phyloP scores from a whole-genome alignment of 192 early-diverging fungal genomes.

The Coemansia reversa region DNA sequence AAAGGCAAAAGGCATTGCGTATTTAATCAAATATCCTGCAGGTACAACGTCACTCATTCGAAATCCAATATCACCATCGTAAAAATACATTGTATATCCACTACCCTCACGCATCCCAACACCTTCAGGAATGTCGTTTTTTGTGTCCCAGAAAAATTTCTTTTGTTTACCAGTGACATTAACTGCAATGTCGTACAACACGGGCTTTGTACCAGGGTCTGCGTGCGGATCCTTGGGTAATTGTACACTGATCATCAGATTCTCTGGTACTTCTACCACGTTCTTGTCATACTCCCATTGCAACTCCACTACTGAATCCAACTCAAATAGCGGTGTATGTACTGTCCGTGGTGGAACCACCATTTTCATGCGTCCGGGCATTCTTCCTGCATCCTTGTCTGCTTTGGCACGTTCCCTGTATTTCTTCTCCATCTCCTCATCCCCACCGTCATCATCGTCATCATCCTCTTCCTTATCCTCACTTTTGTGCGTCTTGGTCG shows the following conservation, averaged over 20 bases:
- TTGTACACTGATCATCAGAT: constrained; percentile 55
- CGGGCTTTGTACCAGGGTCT: constrained; percentile 35
- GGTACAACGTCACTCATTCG: constrained; percentile 54
- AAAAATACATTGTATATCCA: constrained; percentile 55
- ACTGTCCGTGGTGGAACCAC: constrained; percentile 50
- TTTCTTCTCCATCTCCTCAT: constrained; percentile 34
- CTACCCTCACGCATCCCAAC: constrained; percentile 54
- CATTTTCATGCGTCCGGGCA: constrained; percentile 55
- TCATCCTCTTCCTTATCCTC: constrained; percentile 19
- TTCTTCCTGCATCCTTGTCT: constrained; percentile 46
- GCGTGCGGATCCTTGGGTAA: constrained; percentile 50
- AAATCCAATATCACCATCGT: constrained; percentile 55
- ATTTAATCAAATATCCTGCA: constrained; percentile 51
- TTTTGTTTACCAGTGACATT: constrained; percentile 48
- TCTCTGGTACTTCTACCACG: constrained; percentile 48
- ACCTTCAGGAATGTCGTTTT: constrained; percentile 54
- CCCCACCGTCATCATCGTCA: constrained; percentile 25
- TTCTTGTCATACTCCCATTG: constrained; percentile 56
- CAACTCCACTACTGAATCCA: constrained; percentile 52
- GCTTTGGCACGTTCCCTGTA: constrained; percentile 51
- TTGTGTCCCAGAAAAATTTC: constrained; percentile 54
- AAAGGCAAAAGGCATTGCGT: constrained; percentile 55
- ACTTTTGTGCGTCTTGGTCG: constrained; percentile 41
- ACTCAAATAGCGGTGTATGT: constrained; percentile 53
- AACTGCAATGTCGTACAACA: constrained; percentile 50